Evolutionary conservation across 106 monocot species (phyloP).

Genomic region (Amphibolis antarctica): DNA sequence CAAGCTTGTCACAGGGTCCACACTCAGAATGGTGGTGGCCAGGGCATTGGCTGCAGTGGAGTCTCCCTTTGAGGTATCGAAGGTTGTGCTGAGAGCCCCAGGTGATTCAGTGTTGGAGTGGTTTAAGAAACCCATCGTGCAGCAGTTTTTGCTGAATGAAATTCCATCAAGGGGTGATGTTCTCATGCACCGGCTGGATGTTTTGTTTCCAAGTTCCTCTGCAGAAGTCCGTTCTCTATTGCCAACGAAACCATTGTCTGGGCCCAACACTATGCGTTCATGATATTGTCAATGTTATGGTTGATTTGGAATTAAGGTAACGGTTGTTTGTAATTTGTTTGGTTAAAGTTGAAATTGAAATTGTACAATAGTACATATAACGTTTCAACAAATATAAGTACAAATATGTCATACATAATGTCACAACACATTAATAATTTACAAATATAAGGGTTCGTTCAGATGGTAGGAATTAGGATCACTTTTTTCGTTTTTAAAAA

Average conservation of each 20-base stretch:
- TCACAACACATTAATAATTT: too few relatives aligned
- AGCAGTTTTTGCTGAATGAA: slow-evolving; percentile 93
- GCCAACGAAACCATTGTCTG: slow-evolving; percentile 19
- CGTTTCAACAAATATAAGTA: too few relatives aligned
- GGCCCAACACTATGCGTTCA: slow-evolving; percentile 3
- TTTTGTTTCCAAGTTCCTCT: slow-evolving; percentile 85
- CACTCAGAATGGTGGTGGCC: slow-evolving; percentile 84
- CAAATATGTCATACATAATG: too few relatives aligned
- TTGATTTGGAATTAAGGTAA: too few relatives aligned
- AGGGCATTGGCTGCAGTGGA: slow-evolving; percentile 58
- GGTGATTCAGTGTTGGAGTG: slow-evolving; percentile 87
- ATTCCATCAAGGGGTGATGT: slow-evolving; percentile 80
- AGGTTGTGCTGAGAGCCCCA: slow-evolving; percentile 83
- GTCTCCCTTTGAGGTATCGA: slow-evolving; percentile 93
- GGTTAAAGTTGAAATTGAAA: too few relatives aligned
- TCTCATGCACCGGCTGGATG: slow-evolving; percentile 84
- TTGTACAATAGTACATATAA: too few relatives aligned
- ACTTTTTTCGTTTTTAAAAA: too few relatives aligned
- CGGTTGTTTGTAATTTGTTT: too few relatives aligned
- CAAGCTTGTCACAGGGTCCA: slow-evolving; percentile 83
- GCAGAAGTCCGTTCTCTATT: slow-evolving; percentile 63
- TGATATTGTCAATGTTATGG: background rate
- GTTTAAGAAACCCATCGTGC: slow-evolving; percentile 97
- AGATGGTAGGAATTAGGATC: too few relatives aligned
- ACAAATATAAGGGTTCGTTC: too few relatives aligned